These are phyloP conservation scores for Pythium periplocum DNA, from an alignment of 352 stramenopile species.

Conservation along the genomic window DNA sequence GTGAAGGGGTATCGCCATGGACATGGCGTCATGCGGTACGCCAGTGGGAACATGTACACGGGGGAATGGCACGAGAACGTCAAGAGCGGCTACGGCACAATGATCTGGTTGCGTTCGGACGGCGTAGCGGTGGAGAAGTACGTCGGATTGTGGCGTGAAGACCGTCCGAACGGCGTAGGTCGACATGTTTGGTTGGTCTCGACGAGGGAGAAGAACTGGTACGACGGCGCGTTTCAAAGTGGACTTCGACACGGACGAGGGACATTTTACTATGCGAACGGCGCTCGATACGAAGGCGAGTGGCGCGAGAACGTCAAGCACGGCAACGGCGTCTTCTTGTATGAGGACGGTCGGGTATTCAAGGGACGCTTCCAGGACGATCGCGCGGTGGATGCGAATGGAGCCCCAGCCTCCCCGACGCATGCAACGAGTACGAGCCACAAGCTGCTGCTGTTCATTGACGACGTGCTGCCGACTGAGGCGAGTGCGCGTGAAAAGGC, in stretches of 20 bases:
- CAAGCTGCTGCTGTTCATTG: constrained; percentile 48
- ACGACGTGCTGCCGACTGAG: constrained; percentile 30
- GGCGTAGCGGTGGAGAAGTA: constrained; percentile 44
- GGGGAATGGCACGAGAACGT: constrained; percentile 66
- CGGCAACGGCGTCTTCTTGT: constrained; percentile 61
- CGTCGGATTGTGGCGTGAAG: constrained; percentile 64
- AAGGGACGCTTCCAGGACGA: constrained; percentile 42
- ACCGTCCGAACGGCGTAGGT: constrained; percentile 73
- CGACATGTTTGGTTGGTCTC: constrained; percentile 67
- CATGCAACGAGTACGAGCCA: constrained; percentile 3
- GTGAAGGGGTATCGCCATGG: constrained; percentile 44
- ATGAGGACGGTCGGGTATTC: constrained; percentile 61
- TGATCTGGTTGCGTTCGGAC: constrained; percentile 54
- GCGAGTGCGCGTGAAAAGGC: constrained; percentile 27
- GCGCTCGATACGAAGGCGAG: constrained; percentile 75
- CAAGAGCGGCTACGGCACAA: constrained; percentile 70
- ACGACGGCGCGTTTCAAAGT: constrained; percentile 68
- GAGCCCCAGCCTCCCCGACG: constrained; percentile 7
- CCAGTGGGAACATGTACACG: constrained; percentile 53
- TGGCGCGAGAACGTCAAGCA: constrained; percentile 83
- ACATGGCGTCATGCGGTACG: constrained; percentile 60
- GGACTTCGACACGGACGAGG: constrained; percentile 65
- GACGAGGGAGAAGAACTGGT: constrained; percentile 71
- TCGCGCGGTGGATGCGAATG: constrained; percentile 23
- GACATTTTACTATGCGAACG: constrained; percentile 85